Percentiles rank a stretch among this genome's conserved stretches.
Conservation (phyloP, 495 filamentous ascomycete genomes). For the Pyronema domesticum region DNA sequence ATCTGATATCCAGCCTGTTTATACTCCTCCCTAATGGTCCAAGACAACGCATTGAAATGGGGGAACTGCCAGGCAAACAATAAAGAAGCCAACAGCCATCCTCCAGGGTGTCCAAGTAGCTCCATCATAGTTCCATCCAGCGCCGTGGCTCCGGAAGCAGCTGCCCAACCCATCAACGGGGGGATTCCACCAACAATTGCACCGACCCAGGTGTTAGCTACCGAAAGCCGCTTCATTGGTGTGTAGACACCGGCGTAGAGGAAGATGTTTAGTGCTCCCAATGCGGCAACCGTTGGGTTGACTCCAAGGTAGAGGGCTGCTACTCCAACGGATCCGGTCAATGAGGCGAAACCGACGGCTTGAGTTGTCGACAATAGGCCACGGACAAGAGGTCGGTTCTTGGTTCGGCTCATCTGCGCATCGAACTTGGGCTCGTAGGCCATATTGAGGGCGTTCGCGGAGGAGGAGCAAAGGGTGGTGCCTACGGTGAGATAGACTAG, state of each 20-base stretch:
- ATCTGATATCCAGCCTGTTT: conserved; percentile 72
- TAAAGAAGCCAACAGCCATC: conserved; percentile 70
- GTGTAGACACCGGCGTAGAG: conserved; percentile 89
- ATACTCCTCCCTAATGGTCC: conserved; percentile 79
- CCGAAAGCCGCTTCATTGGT: conserved; percentile 70
- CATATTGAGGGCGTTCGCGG: conserved; percentile 94
- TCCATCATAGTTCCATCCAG: conserved; percentile 30
- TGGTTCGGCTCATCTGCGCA: conserved; percentile 77
- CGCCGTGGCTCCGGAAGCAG: conserved; percentile 46
- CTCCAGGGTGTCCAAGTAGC: conserved; percentile 63
- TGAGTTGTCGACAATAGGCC: conserved; percentile 54
- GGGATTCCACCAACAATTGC: conserved; percentile 86
- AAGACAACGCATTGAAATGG: conserved; percentile 86
- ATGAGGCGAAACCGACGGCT: conserved; percentile 63
- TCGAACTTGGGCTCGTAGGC: conserved; percentile 81
- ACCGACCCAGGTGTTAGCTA: conserved; percentile 88
- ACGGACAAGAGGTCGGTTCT: conserved; percentile 75
- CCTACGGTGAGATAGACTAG: conserved; percentile 81
- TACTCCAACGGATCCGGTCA: conserved; percentile 47
- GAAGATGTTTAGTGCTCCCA: conserved; percentile 68
- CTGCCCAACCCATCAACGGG: conserved; percentile 94
- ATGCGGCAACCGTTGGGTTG: conserved; percentile 77
- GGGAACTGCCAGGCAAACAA: conserved; percentile 96
- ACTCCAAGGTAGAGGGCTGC: conserved; percentile 67
- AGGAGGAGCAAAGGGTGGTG: conserved; percentile 67